Base-by-base conservation (phyloP, 192 early-diverging fungal genomes). In the Cetraspora pellucida region DNA sequence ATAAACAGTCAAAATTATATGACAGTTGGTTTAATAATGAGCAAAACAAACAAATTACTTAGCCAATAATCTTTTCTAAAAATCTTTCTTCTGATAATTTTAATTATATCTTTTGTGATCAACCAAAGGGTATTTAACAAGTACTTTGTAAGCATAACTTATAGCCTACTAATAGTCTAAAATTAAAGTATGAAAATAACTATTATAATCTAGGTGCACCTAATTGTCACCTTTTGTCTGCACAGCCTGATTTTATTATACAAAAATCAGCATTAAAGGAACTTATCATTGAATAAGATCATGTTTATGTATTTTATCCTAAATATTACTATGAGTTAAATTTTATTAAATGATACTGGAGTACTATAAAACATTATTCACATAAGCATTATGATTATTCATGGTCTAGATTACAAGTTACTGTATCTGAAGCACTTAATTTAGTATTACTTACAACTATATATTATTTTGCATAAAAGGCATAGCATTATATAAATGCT, bases 261-360 rank as follows among this genome's bases (percentile, higher is more conserved):
- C 66, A 75, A 68, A 74, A 30, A 47, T 37, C 55, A 8, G 57
- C 23, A 16, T 10, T 77, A n/a, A 55, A 58, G 45, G 63, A 81
- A 50, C 66, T 77, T 21, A 77, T 63, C 17, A 52, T 73, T 64
- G 46, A 72, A 50, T 43, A 25, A 66, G 55, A 65, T 16, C 55
- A 81, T 52, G n/a, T 23, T 50, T 80, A 52, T 61, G 67, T 54
- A 63, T 80, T 77, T 68, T 80, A 70, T 37, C 79, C 60, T 0
- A 80, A 80, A 58, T 80, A 76, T 68, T 44, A 80, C 50, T 80
- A 58, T 72, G 59, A 80, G 57, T 47, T 80, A 54, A 80, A 80
- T 80, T 77, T 66, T 59, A 77, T 77, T 72, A 61, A 81, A 65
- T 60, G 59, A 67, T 81, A 77, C 60, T 81, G 72, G 71, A 71